These are phyloP conservation scores for Polyporus tsugae DNA, from an alignment of 1,284 basidiomycete genomes.

Conservation along the genomic window DNA sequence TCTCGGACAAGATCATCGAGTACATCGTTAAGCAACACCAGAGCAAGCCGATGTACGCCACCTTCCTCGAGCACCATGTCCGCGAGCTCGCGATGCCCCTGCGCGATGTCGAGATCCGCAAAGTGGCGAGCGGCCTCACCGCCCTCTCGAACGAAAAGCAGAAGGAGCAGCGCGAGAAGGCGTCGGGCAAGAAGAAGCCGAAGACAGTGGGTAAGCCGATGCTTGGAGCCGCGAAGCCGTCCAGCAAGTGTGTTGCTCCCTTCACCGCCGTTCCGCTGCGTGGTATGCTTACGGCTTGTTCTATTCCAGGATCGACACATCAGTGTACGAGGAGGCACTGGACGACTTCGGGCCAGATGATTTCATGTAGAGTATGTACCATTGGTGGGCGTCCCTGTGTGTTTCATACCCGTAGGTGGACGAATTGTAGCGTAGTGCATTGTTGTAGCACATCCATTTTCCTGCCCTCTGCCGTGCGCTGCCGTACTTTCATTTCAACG, in stretches of 20 bases:
- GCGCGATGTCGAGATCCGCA: slow-evolving; percentile 89
- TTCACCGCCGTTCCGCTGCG: neutral
- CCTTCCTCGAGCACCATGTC: slow-evolving; percentile 85
- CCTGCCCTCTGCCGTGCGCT: neutral
- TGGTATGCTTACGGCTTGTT: slow-evolving; percentile 10
- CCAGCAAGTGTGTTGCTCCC: slow-evolving; percentile 59
- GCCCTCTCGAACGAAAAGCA: slow-evolving; percentile 94
- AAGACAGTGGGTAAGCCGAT: slow-evolving; percentile 75
- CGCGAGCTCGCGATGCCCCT: slow-evolving; percentile 78
- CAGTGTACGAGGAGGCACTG: slow-evolving; percentile 83
- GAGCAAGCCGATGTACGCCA: slow-evolving; percentile 80
- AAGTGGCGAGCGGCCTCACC: slow-evolving; percentile 83
- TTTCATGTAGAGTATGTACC: slow-evolving; percentile 68
- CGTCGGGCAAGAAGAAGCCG: slow-evolving; percentile 90
- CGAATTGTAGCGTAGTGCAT: slow-evolving; percentile 30
- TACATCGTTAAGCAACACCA: slow-evolving; percentile 80
- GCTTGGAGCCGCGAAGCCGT: slow-evolving; percentile 75
- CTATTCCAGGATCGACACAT: slow-evolving; percentile 71
- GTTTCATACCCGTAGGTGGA: slow-evolving; percentile 21
- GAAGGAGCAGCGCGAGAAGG: slow-evolving; percentile 86
- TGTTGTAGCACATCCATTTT: slow-evolving; percentile 18
- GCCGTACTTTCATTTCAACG: neutral
- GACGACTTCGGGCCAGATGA: slow-evolving; percentile 85
- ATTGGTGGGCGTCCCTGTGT: slow-evolving; percentile 9
- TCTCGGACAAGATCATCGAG: slow-evolving; percentile 79